phyloP scores from a whole-genome alignment of 805 yeast species.

The Nakazawaea ernobii region DNA sequence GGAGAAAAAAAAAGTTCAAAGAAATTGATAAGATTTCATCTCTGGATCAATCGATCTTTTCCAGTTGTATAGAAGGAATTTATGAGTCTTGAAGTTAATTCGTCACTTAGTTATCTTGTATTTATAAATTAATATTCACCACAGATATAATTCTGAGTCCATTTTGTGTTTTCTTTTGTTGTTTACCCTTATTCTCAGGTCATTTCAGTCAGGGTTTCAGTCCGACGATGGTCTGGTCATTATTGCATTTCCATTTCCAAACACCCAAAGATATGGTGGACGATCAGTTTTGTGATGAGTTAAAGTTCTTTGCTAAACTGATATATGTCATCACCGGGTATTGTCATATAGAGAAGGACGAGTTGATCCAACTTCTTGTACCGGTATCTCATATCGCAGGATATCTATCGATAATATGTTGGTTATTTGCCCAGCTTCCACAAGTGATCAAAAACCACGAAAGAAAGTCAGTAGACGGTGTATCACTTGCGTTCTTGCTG shows the following conservation, averaged over 20 bases:
- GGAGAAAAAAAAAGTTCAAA: background rate
- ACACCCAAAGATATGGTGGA: background rate
- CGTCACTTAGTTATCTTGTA: no score
- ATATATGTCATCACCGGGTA: conserved; percentile 21
- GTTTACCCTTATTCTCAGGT: background rate
- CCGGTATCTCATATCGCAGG: conserved; percentile 26
- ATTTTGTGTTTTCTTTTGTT: background rate
- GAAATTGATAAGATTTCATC: background rate
- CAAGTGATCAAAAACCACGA: conserved; percentile 58
- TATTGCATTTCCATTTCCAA: background rate
- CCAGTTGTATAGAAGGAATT: no score
- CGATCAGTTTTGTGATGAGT: conserved; percentile 14
- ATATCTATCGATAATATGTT: conserved; percentile 42
- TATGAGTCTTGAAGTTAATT: no score
- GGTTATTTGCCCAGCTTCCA: conserved; percentile 75
- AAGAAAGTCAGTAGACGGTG: conserved; percentile 60
- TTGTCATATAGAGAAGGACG: conserved; percentile 15
- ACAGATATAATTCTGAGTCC: background rate
- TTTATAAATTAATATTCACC: no score
- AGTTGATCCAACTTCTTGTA: conserved; percentile 13
- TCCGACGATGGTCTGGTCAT: background rate
- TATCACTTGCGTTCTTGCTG: conserved; percentile 51
- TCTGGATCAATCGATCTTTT: no score
- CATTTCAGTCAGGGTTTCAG: background rate
- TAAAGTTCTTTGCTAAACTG: conserved; percentile 18